These are phyloP conservation scores for Achaetomium macrosporum DNA, from an alignment of 2,329 filamentous ascomycete genomes.

Conservation along the genomic window DNA sequence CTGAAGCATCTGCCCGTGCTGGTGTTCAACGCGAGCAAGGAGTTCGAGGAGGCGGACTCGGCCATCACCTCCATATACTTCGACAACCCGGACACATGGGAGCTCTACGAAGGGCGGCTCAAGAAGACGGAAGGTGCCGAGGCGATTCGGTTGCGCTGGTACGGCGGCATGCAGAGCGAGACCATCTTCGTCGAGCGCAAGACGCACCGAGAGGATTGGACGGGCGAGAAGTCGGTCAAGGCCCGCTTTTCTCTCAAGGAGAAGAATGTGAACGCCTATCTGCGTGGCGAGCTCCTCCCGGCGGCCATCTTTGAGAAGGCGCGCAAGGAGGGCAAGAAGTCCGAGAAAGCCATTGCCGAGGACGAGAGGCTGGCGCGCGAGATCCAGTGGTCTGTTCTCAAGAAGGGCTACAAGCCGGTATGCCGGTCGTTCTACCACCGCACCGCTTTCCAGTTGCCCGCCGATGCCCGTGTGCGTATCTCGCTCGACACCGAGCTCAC, in stretches of 20 bases:
- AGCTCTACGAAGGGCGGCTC: conserved; percentile 85
- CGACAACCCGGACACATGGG: conserved; percentile 90
- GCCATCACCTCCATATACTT: conserved; percentile 99
- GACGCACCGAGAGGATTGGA: conserved; percentile 98
- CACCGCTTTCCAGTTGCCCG: conserved; percentile 94
- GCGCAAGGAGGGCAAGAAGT: conserved; percentile 90
- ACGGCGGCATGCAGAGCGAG: conserved; percentile 91
- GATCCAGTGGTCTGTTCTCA: conserved; percentile 87
- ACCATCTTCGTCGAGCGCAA: conserved; percentile 97
- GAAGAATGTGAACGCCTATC: conserved; percentile 91
- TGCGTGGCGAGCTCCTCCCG: conserved; percentile 78
- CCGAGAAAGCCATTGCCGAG: conserved; percentile 82
- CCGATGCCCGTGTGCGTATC: conserved; percentile 91
- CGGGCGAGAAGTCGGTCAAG: conserved; percentile 97
- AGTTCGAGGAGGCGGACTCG: conserved; percentile 83
- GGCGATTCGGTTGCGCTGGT: conserved; percentile 94
- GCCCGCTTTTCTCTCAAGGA: conserved; percentile 92
- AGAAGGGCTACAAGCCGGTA: conserved; percentile 79
- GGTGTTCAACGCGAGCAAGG: conserved; percentile 95
- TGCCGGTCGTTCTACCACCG: conserved; percentile 97
- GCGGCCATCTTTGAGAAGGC: conserved; percentile 93
- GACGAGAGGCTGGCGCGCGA: conserved; percentile 86
- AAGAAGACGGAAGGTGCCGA: conserved; percentile 98
- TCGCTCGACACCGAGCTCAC: conserved; percentile 94
- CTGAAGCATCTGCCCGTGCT: conserved; percentile 95